A percentile compares a stretch with the other conserved stretches of the same genome.
phyloP scores from a whole-genome alignment of 192 early-diverging fungal species.

The Linnemannia zychae region DNA sequence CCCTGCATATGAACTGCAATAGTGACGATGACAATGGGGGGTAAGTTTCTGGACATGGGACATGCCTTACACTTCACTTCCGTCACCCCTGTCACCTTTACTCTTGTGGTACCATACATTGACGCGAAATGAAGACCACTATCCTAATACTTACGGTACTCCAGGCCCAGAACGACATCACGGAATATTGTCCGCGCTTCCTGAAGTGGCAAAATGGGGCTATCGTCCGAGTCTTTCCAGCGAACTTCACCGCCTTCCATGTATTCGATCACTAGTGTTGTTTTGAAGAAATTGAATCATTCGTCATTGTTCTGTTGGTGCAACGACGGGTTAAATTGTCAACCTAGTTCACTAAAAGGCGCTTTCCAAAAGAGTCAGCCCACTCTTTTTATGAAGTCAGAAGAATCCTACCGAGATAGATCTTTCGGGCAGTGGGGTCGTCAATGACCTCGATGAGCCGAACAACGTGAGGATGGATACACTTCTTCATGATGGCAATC shows the following conservation, averaged over 20 bases:
- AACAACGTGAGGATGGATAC: constrained; percentile 93
- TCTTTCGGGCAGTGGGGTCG: constrained; percentile 89
- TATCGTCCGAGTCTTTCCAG: constrained; percentile 80
- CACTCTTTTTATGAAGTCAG: not conserved
- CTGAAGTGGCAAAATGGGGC: constrained; percentile 74
- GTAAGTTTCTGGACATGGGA: not conserved
- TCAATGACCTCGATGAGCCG: constrained; percentile 94
- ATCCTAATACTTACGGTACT: constrained; percentile 78
- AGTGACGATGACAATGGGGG: not conserved
- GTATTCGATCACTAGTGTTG: constrained; percentile 81
- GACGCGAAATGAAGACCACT: not conserved
- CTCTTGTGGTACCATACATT: not conserved
- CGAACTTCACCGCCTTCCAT: constrained; percentile 92
- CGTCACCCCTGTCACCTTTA: not conserved
- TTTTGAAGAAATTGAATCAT: not conserved
- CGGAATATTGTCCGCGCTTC: constrained; percentile 85
- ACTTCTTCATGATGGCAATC: constrained; percentile 97
- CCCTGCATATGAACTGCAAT: constrained; percentile 89
- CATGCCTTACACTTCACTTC: too few species aligned
- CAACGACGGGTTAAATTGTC: not conserved
- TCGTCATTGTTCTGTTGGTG: not conserved
- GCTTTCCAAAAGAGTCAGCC: not conserved
- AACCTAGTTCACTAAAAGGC: not conserved
- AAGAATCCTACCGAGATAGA: constrained; percentile 84
- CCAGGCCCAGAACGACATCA: constrained; percentile 90